phyloP scores from a whole-genome alignment of 2,329 filamentous ascomycete species.

The Microdochium paspali region DNA sequence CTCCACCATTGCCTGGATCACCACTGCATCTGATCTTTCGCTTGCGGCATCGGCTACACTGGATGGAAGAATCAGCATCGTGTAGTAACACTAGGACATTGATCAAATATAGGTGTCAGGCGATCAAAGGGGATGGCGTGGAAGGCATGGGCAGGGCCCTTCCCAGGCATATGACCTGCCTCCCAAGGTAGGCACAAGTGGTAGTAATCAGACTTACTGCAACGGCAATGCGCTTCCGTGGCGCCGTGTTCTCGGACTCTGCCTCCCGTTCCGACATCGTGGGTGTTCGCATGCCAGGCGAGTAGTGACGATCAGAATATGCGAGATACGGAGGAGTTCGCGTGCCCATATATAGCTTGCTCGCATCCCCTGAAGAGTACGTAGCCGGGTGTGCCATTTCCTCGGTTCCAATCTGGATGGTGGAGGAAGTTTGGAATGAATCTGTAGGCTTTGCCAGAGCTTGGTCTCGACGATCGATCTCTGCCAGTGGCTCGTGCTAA shows the following conservation, averaged over 20 bases:
- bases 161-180: too few species aligned
- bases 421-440: too few species aligned
- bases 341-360: slow-evolving; percentile 29
- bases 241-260: slow-evolving; percentile 32
- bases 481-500: too few species aligned
- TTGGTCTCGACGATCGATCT: too few species aligned
- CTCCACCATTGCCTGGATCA: slow-evolving; percentile 63
- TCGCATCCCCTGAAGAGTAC: slow-evolving; percentile 23
- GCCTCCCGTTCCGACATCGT: slow-evolving; percentile 30
- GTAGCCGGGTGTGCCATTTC: slow-evolving; percentile 33
- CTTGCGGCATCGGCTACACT: slow-evolving; percentile 87
- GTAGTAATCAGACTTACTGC: too few species aligned
- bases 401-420: too few species aligned
- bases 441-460: too few species aligned
- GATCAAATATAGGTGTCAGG: neutral
- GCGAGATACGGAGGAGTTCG: slow-evolving; percentile 26
- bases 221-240: slow-evolving; percentile 49
- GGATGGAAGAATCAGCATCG: neutral
- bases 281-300: slow-evolving; percentile 23
- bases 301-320: slow-evolving; percentile 26
- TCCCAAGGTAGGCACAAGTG: too few species aligned
- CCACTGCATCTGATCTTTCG: slow-evolving; percentile 94
- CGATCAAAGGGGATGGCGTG: neutral
- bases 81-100: neutral
- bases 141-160: too few species aligned